These are phyloP conservation scores for Exophiala spinifera DNA, from an alignment of 2,329 filamentous ascomycete genomes.

Conservation along the genomic window DNA sequence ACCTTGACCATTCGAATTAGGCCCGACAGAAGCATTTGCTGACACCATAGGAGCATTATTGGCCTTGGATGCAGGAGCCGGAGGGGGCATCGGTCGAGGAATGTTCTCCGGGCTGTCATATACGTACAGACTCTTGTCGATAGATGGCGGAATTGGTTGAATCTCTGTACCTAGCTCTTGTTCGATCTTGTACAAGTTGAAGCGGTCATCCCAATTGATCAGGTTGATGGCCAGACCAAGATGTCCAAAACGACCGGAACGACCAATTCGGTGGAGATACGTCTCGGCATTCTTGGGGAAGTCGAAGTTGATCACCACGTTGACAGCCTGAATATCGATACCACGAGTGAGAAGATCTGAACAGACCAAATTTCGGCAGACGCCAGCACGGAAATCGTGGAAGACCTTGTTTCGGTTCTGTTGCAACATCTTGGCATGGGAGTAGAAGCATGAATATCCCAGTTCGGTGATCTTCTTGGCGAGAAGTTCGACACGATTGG, in stretches of 20 bases:
- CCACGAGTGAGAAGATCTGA: conserved; percentile 95
- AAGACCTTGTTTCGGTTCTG: conserved; percentile 96
- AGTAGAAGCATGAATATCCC: conserved; percentile 99
- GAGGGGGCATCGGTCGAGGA: conserved; percentile 65
- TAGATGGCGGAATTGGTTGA: conserved; percentile 86
- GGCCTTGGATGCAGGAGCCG: conserved; percentile 29
- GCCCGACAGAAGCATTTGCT: conserved; percentile 3
- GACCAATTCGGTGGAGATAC: conserved; percentile 95
- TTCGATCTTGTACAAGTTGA: conserved; percentile 98
- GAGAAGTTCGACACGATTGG: conserved; percentile 92
- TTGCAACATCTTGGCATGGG: conserved; percentile 96
- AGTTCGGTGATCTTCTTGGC: conserved; percentile 99
- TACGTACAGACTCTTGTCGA: conserved; percentile 97
- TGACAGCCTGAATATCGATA: conserved; percentile 99
- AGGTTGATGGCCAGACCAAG: conserved; percentile 96
- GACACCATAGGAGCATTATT: conserved; percentile 13
- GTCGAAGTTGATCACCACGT: conserved; percentile 99
- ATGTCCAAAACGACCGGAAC: conserved; percentile 94
- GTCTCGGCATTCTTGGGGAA: conserved; percentile 99
- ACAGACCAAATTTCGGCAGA: conserved; percentile 96
- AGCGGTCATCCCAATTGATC: conserved; percentile 99
- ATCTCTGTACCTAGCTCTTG: conserved; percentile 97
- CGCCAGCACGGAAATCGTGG: conserved; percentile 97
- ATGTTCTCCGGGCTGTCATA: conserved; percentile 96
- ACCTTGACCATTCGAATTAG: conserved; percentile 12